Evolutionary conservation across 345 rosid genomes (phyloP).

Genomic region (Ailanthus altissimus): DNA sequence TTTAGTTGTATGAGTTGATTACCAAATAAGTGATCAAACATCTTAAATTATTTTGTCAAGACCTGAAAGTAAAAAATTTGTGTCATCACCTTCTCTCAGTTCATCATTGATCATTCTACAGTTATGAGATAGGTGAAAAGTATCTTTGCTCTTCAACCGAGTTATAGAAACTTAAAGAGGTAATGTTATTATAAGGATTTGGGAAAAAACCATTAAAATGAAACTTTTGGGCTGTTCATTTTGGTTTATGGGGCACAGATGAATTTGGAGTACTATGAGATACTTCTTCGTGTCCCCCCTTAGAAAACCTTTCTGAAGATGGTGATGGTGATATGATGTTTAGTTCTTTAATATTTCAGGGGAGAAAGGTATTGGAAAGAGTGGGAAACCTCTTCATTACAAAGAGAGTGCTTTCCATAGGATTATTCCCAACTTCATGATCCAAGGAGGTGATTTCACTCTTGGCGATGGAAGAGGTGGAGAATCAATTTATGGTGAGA

Average conservation of each 20-base stretch:
- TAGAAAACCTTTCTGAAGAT: background rate
- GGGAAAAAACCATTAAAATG: background rate
- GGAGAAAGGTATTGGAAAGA: slow-evolving; percentile 87
- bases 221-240: background rate
- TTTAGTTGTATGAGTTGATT: background rate
- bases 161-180: background rate
- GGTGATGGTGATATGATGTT: background rate
- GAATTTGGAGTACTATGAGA: background rate
- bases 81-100: background rate
- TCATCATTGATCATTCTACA: background rate
- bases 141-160: background rate
- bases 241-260: background rate
- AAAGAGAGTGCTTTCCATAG: slow-evolving; percentile 86
- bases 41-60: background rate
- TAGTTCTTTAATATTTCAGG: slow-evolving; percentile 41
- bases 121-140: background rate
- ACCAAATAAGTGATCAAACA: background rate
- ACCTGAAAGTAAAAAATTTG: background rate
- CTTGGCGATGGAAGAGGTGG: slow-evolving; percentile 97
- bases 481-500: slow-evolving; percentile 93
- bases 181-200: background rate
- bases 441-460: slow-evolving; percentile 96
- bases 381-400: slow-evolving; percentile 85
- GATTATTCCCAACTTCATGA: slow-evolving; percentile 95
- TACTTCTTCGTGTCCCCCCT: background rate